phyloP scores from a whole-genome alignment of 345 rosid genomes.

The Iberis pinnata region DNA sequence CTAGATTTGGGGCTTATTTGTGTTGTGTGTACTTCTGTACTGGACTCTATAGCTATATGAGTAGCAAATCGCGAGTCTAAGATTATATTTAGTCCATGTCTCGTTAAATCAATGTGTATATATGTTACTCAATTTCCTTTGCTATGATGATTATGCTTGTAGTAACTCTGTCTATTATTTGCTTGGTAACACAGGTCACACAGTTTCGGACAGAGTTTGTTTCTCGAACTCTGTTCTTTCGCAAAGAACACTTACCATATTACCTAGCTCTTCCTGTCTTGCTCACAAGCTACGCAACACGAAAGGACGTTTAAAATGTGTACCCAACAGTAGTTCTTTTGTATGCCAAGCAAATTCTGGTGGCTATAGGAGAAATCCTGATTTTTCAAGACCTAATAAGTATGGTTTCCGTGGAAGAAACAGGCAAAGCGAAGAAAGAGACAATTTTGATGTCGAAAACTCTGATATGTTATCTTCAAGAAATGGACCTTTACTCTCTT shows the following conservation, averaged over 20 bases:
- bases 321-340: conserved; percentile 33
- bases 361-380: conserved; percentile 61
- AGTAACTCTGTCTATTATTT: not conserved
- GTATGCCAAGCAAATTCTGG: conserved; percentile 55
- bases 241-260: conserved; percentile 32
- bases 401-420: conserved; percentile 55
- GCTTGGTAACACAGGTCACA: conserved; percentile 37
- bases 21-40: not conserved
- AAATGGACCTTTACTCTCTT: conserved; percentile 55
- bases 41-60: conserved; percentile 1
- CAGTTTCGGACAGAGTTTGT: conserved; percentile 40
- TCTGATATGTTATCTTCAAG: conserved; percentile 49
- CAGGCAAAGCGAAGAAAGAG: conserved; percentile 52
- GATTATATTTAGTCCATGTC: no score
- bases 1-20: no score
- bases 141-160: not conserved
- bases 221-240: conserved; percentile 43
- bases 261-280: conserved; percentile 33
- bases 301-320: conserved; percentile 34
- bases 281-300: conserved; percentile 27
- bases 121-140: not conserved
- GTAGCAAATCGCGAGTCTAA: no score
- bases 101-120: no score
- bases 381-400: conserved; percentile 56
- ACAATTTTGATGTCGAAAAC: conserved; percentile 47